Base-by-base conservation (phyloP, 139 green algal genomes). In the Volvox reticuliferus region DNA sequence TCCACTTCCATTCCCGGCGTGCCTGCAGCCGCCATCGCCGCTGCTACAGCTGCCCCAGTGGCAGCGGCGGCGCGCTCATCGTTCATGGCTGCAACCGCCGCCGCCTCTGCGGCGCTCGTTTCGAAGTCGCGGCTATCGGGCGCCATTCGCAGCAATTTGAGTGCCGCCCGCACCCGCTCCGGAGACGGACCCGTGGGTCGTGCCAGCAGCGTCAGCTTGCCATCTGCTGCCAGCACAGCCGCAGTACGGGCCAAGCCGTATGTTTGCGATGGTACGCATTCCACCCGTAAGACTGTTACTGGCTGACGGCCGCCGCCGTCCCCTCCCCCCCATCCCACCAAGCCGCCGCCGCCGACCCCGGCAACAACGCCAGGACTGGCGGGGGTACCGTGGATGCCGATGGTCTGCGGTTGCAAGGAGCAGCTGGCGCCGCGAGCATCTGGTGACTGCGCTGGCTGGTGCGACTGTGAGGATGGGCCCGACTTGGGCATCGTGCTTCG, bases 161-260 rank as follows among this genome's bases (percentile, higher is more conserved):
- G 67, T 28, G 83, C 83, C 13, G 83, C 83, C 20, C 67, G 67
- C 26, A 88, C 83, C 6, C 83, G 67, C 35, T 88, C 36, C n/a
- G 22, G 67, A 1, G 82, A 65, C 14, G 82, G 82, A 26, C 82
- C 65, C 20, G 63, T 78, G 82, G 82, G 82, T 14, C 82, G 32
- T 13, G 82, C 82, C 82, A 88, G 33, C 63, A 88, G 82, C 62
- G 82, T 88, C 63, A 88, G 82, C 63, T 65, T 32, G 20, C 82
- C 82, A 26, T 88, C 65, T 24, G 82, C 82, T 36, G 68, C 63
- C 63, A 88, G 63, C 2, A 88, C 68, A 20, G 83, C 83, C 0
- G 83, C 83, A 1, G 83, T 88, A 37, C 67, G 33, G 1, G 36
- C 67, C 55, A 24, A 36, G 67, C 83, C 83, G 83, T 88, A 88